Evolutionary conservation across 2,329 filamentous ascomycete species (phyloP).

Genomic region (Fusarium abutilonis): DNA sequence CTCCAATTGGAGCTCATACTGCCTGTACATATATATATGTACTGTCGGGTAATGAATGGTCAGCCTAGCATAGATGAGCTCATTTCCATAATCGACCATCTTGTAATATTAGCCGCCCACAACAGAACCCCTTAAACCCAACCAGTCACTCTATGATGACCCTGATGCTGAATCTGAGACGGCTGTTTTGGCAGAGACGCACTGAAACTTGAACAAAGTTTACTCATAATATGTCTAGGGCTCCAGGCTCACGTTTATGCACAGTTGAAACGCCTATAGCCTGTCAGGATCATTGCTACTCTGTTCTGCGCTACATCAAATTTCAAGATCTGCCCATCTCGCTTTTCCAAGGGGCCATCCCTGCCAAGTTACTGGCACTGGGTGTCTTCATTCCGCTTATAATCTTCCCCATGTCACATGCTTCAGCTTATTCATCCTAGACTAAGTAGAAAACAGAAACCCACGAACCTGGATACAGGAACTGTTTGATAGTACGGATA

Average conservation of each 20-base stretch:
- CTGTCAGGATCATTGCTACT: too few relatives aligned
- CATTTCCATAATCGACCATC: slow-evolving; percentile 28
- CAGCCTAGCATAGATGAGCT: slow-evolving; percentile 26
- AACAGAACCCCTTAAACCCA: slow-evolving; percentile 6
- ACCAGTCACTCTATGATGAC: not conserved
- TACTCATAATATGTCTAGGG: not conserved
- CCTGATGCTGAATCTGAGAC: slow-evolving; percentile 26
- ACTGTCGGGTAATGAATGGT: not conserved
- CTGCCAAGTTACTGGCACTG: slow-evolving; percentile 2
- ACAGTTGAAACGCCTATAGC: not conserved
- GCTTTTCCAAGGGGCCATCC: slow-evolving; percentile 27
- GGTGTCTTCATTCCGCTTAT: slow-evolving; percentile 33
- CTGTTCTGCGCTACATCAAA: slow-evolving; percentile 23
- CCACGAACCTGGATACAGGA: slow-evolving; percentile 43
- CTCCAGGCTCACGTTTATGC: not conserved
- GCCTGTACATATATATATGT: too few relatives aligned
- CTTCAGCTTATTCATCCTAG: slow-evolving; percentile 16
- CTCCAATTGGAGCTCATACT: not conserved
- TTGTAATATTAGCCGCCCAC: slow-evolving; percentile 30
- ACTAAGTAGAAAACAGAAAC: slow-evolving; percentile 14
- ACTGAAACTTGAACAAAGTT: slow-evolving; percentile 20
- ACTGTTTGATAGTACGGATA: slow-evolving; percentile 11
- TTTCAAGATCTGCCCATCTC: slow-evolving; percentile 41
- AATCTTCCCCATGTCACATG: slow-evolving; percentile 19
- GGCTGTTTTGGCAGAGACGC: slow-evolving; percentile 1